Conservation (phyloP, 257 asterid genomes). For the Ehretia macrophylla region DNA sequence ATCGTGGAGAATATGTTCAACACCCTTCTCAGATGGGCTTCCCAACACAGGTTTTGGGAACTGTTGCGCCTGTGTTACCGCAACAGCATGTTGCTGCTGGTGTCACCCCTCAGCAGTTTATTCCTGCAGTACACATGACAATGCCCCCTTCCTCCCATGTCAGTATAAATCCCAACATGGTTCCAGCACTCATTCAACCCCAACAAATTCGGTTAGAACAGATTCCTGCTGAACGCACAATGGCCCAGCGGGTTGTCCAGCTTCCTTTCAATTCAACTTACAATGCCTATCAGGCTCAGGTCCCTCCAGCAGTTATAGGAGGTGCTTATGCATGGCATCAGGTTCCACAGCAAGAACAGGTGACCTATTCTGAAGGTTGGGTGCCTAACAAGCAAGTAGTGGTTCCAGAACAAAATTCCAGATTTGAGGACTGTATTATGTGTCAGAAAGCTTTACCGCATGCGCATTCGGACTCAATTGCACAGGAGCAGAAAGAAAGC, state of each 20-base stretch:
- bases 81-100: constrained; percentile 49
- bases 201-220: constrained; percentile 60
- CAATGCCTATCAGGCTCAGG: constrained; percentile 44
- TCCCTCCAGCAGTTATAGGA: constrained; percentile 41
- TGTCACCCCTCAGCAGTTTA: constrained; percentile 52
- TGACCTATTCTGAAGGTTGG: constrained; percentile 23
- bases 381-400: constrained; percentile 15
- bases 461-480: constrained; percentile 89
- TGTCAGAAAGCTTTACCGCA: constrained; percentile 94
- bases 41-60: constrained; percentile 54
- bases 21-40: constrained; percentile 64
- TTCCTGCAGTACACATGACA: constrained; percentile 61
- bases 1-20: constrained; percentile 51
- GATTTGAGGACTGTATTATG: constrained; percentile 67
- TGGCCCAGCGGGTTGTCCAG: constrained; percentile 55
- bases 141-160: constrained; percentile 55
- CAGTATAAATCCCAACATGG: constrained; percentile 47
- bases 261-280: constrained; percentile 57
- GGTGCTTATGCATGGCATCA: constrained; percentile 65
- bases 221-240: constrained; percentile 46
- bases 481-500: constrained; percentile 53
- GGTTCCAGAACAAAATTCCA: constrained; percentile 33
- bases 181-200: constrained; percentile 42
- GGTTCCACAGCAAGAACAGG: constrained; percentile 50
- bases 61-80: constrained; percentile 44